Conservation (phyloP, 1,284 basidiomycete genomes). For the Trametes sp. region DNA sequence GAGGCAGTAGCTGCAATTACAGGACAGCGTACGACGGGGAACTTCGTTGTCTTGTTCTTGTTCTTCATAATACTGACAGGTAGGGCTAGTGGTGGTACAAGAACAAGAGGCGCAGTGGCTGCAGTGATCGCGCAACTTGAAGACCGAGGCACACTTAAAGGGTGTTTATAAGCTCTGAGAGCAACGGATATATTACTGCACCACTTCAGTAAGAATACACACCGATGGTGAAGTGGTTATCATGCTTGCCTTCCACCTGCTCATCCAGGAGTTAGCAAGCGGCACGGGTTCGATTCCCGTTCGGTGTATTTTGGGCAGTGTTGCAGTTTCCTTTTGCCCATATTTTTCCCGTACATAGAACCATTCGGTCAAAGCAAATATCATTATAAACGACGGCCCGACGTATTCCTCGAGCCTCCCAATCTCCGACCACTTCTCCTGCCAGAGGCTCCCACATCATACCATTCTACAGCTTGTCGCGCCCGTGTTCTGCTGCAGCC, state of each 20-base stretch:
- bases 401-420: no score
- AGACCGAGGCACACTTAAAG: background rate
- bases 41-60: constrained; percentile 86
- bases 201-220: constrained; percentile 19
- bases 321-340: background rate
- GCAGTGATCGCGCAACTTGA: background rate
- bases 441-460: no score
- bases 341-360: background rate
- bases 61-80: constrained; percentile 66
- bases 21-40: constrained; percentile 69
- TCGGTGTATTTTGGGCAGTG: constrained; percentile 31
- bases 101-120: background rate
- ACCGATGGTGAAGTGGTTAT: constrained; percentile 43
- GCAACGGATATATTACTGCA: background rate
- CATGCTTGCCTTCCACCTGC: constrained; percentile 40
- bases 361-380: no score
- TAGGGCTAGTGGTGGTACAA: background rate
- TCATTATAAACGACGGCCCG: no score
- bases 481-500: background rate
- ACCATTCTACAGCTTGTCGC: background rate
- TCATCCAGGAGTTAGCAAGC: constrained; percentile 31
- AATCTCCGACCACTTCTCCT: no score
- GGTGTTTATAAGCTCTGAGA: background rate
- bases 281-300: constrained; percentile 43
- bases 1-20: background rate